These are phyloP conservation scores for Naganishia albida DNA, from an alignment of 1,284 basidiomycete genomes.

Conservation along the genomic window DNA sequence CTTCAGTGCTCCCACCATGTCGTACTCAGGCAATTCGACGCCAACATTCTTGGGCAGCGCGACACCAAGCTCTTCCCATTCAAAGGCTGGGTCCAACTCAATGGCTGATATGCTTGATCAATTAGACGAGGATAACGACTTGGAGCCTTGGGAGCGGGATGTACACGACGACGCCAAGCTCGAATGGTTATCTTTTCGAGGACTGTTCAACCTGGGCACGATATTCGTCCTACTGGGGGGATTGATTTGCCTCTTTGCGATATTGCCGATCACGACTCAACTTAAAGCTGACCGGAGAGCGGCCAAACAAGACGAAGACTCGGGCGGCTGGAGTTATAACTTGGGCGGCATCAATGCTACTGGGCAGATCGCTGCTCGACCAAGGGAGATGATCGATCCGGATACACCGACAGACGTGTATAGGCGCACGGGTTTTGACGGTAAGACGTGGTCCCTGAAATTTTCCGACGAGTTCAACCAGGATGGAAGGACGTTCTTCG, in stretches of 20 bases:
- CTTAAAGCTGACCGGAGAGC: slow-evolving; percentile 42
- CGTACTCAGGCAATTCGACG: slow-evolving; percentile 6
- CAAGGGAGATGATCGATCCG: slow-evolving; percentile 64
- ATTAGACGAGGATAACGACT: slow-evolving; percentile 21
- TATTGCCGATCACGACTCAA: slow-evolving; percentile 53
- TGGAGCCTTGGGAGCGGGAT: slow-evolving; percentile 26
- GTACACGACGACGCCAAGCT: slow-evolving; percentile 12
- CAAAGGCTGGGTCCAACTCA: background rate
- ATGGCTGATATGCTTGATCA: slow-evolving; percentile 16
- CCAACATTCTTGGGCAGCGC: slow-evolving; percentile 12
- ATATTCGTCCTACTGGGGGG: slow-evolving; percentile 64
- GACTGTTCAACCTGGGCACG: slow-evolving; percentile 74
- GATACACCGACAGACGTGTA: slow-evolving; percentile 63
- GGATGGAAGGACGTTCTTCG: slow-evolving; percentile 61
- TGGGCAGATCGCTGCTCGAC: slow-evolving; percentile 61
- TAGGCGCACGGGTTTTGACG: slow-evolving; percentile 49
- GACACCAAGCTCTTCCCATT: background rate
- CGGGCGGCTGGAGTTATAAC: slow-evolving; percentile 53
- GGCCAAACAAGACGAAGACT: slow-evolving; percentile 45
- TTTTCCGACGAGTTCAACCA: slow-evolving; percentile 59
- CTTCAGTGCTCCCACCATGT: slow-evolving; percentile 13
- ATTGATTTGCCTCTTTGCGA: slow-evolving; percentile 68
- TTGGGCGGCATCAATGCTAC: slow-evolving; percentile 61
- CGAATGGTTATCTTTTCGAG: slow-evolving; percentile 58
- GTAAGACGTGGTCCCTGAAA: slow-evolving; percentile 54